Evolutionary conservation across 1,284 basidiomycete genomes (phyloP).

Genomic region (Tylopilus sp.): DNA sequence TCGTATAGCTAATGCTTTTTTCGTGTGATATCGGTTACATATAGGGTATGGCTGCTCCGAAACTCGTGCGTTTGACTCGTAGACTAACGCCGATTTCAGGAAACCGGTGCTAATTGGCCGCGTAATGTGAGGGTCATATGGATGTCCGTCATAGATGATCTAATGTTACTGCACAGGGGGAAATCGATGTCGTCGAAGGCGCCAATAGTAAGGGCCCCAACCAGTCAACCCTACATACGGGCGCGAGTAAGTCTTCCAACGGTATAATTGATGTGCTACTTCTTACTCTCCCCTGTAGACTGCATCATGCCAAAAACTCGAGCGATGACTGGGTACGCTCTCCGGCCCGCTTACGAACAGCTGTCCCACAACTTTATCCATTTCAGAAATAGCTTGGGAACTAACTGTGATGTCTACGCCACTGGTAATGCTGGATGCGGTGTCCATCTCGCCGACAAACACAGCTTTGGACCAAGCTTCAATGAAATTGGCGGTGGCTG

Average conservation of each 20-base stretch:
- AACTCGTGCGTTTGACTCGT: neutral
- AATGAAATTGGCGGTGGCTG: slow-evolving; percentile 62
- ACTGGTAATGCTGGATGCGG: slow-evolving; percentile 62
- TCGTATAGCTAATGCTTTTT: slow-evolving; percentile 5
- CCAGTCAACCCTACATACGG: slow-evolving; percentile 60
- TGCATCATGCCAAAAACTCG: slow-evolving; percentile 57
- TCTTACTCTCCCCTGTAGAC: slow-evolving; percentile 29
- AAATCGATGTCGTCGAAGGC: slow-evolving; percentile 68
- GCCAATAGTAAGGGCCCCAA: slow-evolving; percentile 57
- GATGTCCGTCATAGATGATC: neutral
- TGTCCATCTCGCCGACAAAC: slow-evolving; percentile 41
- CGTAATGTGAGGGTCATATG: slow-evolving; percentile 1
- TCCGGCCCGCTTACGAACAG: neutral
- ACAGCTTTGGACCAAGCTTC: slow-evolving; percentile 57
- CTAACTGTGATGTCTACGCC: slow-evolving; percentile 53
- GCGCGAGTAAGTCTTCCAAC: slow-evolving; percentile 17
- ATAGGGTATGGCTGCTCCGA: slow-evolving; percentile 14
- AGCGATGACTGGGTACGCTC: slow-evolving; percentile 45
- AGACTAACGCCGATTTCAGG: slow-evolving; percentile 12
- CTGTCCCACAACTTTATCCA: neutral
- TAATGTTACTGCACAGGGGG: slow-evolving; percentile 31
- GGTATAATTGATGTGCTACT: neutral
- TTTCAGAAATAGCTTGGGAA: slow-evolving; percentile 35
- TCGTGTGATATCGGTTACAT: neutral
- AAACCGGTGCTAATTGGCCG: slow-evolving; percentile 21